Percentiles rank a stretch among this genome's conserved stretches.
phyloP scores from a whole-genome alignment of 345 rosid genomes.

The Streptanthus diversifolius region DNA sequence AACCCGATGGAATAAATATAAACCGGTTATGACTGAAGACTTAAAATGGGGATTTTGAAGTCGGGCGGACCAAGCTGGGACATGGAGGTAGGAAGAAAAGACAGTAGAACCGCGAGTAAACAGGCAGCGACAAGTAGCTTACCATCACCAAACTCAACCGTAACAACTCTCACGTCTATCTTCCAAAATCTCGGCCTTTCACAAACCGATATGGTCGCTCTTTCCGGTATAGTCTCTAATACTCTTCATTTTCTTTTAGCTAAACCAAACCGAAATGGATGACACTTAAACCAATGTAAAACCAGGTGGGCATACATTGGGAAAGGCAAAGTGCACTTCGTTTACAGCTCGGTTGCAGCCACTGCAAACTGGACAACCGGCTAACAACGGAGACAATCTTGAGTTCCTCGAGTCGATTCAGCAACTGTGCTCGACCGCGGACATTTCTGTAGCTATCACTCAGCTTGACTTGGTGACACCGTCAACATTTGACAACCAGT shows the following conservation, averaged over 20 bases:
- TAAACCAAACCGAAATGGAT: neutral
- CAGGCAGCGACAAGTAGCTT: slow-evolving; percentile 53
- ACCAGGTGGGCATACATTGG: slow-evolving; percentile 74
- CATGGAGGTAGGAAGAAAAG: slow-evolving; percentile 70
- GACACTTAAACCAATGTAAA: neutral
- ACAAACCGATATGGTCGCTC: slow-evolving; percentile 64
- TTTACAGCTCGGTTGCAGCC: slow-evolving; percentile 56
- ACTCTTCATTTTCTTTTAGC: neutral
- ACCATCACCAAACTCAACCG: slow-evolving; percentile 74
- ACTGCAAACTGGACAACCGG: slow-evolving; percentile 25
- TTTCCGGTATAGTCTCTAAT: slow-evolving; percentile 47
- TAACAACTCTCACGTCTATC: slow-evolving; percentile 44
- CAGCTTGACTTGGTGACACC: slow-evolving; percentile 73
- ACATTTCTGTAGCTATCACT: slow-evolving; percentile 37
- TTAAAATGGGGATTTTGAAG: slow-evolving; percentile 32
- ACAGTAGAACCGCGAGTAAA: slow-evolving; percentile 64
- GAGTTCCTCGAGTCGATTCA: slow-evolving; percentile 63
- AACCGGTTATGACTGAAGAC: neutral
- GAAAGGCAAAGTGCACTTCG: slow-evolving; percentile 72
- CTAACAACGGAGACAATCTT: slow-evolving; percentile 41
- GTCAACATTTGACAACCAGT: slow-evolving; percentile 77
- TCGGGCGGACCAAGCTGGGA: slow-evolving; percentile 95
- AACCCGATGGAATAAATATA: no score
- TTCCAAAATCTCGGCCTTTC: slow-evolving; percentile 76
- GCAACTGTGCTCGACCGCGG: slow-evolving; percentile 48